Base-by-base conservation (phyloP, 495 filamentous ascomycete species). In the Daldinia loculata region DNA sequence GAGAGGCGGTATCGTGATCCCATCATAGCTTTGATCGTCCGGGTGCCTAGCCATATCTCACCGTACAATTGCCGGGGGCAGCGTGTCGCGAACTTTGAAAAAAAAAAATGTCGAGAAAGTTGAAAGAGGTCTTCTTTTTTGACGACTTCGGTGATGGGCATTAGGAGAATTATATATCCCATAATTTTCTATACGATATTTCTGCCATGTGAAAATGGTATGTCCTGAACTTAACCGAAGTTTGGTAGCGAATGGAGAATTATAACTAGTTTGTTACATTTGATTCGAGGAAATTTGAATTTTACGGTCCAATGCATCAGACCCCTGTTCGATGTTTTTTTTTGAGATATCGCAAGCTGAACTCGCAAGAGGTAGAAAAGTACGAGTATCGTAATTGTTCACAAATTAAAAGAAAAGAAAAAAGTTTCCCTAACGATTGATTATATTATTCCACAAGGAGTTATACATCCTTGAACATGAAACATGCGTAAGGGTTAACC, bases 171-270 rank as follows among this genome's bases (percentile, higher is more conserved):
- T 48, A 48, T 48, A 48, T 48, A 48, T 48, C 19, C 11, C n/a
- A 6, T 24, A 29, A 27, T n/a, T 30, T n/a, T 27, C 14, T 4
- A 1, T 17, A 15, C 2, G 14, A 0, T 30, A 3, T 29, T n/a
- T 53, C 24, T n/a, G 24, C 15, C 6, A 17, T 30, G 24, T n/a
- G n/a, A 17, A 53, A 53, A n/a, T 8, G 1, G 50, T 17, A 7
- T 30, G 27, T 29, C 26, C 11, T 53, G 43, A 29, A 27, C 12
- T 52, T 26, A 52, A 30, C 15, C 6, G 12, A 11, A 27, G 24
- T 52, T 29, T 52, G 50, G 50, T 53, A 53, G 50, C 26, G 50
- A 53, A 30, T 48, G 50, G 27, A 53, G 50, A 53, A 29, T 30
- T 30, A 29, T 53, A 53, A 5, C 50, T 6, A 12, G 27, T 30